Evolutionary conservation across 352 stramenopile genomes (phyloP).

Genomic region (Lagenidium giganteum): DNA sequence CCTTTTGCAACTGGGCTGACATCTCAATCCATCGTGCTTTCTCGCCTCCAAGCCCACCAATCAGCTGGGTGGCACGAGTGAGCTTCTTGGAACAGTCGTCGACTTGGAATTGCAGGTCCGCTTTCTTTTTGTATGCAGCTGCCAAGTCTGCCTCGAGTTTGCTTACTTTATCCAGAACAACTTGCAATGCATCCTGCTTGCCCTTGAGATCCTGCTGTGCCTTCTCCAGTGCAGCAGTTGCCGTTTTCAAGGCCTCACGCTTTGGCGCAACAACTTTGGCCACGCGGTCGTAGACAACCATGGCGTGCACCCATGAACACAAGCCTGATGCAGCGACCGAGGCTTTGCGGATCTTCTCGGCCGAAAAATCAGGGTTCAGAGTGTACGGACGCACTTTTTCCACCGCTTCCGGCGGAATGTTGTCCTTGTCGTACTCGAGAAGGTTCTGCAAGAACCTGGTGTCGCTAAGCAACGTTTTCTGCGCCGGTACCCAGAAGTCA

Average conservation of each 20-base stretch:
- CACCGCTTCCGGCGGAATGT: slow-evolving; percentile 89
- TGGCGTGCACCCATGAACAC: slow-evolving; percentile 95
- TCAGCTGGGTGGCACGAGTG: slow-evolving; percentile 88
- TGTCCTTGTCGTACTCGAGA: slow-evolving; percentile 95
- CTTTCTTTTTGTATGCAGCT: slow-evolving; percentile 92
- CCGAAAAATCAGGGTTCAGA: slow-evolving; percentile 88
- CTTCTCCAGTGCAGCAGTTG: slow-evolving; percentile 80
- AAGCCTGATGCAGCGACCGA: slow-evolving; percentile 92
- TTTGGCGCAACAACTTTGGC: slow-evolving; percentile 93
- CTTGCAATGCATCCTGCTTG: slow-evolving; percentile 89
- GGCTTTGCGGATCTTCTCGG: slow-evolving; percentile 93
- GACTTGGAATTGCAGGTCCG: slow-evolving; percentile 86
- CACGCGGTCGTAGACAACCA: slow-evolving; percentile 95
- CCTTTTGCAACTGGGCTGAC: slow-evolving; percentile 73
- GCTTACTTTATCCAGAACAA: slow-evolving; percentile 91
- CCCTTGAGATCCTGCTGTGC: slow-evolving; percentile 81
- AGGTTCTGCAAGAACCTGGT: slow-evolving; percentile 91
- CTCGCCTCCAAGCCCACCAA: slow-evolving; percentile 91
- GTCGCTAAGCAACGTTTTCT: slow-evolving; percentile 92
- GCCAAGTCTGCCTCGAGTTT: slow-evolving; percentile 85
- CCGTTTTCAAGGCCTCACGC: slow-evolving; percentile 87
- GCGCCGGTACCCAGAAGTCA: slow-evolving; percentile 92
- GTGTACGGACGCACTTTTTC: slow-evolving; percentile 85
- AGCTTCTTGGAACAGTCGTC: slow-evolving; percentile 93
- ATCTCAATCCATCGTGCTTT: slow-evolving; percentile 92